Conservation (phyloP, 345 rosid genomes). For the Dimocarpus longan region DNA sequence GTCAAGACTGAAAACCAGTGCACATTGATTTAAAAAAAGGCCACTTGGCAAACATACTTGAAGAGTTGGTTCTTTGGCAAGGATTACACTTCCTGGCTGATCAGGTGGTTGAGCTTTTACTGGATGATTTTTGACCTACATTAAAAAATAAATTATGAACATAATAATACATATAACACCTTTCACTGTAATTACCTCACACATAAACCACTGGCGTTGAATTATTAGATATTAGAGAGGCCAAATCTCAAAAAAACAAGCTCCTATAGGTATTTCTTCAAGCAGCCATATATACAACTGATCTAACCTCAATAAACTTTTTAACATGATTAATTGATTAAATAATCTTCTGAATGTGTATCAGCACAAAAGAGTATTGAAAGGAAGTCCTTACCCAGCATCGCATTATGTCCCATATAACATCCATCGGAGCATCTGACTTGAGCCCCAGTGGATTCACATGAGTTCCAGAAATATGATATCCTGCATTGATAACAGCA, state of each 20-base stretch:
- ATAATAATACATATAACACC: not conserved
- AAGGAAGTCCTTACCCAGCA: conserved; percentile 77
- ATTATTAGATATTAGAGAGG: not conserved
- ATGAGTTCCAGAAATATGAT: conserved; percentile 90
- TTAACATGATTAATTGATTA: not conserved
- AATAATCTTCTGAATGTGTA: not conserved
- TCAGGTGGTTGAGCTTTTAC: conserved; percentile 83
- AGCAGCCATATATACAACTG: not conserved
- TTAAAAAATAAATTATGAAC: not conserved
- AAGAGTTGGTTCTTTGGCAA: conserved; percentile 82
- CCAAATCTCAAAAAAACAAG: not conserved
- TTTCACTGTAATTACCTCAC: not conserved
- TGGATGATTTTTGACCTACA: conserved; percentile 91
- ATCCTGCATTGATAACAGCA: conserved; percentile 94
- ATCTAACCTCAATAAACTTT: not conserved
- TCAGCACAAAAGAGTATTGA: not conserved
- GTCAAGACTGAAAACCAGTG: not conserved
- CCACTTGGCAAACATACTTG: conserved; percentile 50
- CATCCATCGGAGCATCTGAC: conserved; percentile 99
- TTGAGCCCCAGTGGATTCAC: conserved; percentile 89
- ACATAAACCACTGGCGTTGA: not conserved
- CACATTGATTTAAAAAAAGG: not conserved
- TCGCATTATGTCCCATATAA: conserved; percentile 99
- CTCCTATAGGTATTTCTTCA: not conserved
- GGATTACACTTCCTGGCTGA: conserved; percentile 88